Evolutionary conservation across 257 asterid species (phyloP).

Genomic region (Solanum paucissectum): DNA sequence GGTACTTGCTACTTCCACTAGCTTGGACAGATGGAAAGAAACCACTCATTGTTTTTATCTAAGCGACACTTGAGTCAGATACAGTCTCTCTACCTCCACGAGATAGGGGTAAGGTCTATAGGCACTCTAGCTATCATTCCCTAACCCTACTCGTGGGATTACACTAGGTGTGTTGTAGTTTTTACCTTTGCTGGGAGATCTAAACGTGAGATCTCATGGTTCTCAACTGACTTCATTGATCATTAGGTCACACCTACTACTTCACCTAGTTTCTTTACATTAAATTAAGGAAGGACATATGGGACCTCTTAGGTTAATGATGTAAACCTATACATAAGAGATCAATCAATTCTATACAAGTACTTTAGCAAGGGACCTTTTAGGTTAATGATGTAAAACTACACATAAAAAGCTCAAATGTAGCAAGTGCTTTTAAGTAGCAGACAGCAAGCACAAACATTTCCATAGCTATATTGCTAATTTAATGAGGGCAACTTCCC

Average conservation of each 20-base stretch:
- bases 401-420: neutral
- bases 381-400: neutral
- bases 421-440: neutral
- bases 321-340: neutral
- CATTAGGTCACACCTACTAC: neutral
- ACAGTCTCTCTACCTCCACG: neutral
- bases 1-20: neutral
- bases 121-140: neutral
- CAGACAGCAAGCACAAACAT: neutral
- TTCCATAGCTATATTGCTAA: neutral
- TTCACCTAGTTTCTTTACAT: neutral
- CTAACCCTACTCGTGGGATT: accelerated
- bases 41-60: neutral
- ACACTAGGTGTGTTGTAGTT: neutral
- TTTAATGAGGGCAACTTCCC: neutral
- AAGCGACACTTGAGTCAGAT: neutral
- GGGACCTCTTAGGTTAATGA: neutral
- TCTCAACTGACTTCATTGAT: neutral
- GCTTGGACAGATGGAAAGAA: neutral
- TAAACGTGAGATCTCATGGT: neutral
- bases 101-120: neutral
- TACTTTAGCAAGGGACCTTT: neutral
- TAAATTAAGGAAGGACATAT: neutral
- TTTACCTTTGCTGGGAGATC: neutral
- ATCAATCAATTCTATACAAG: neutral